These are phyloP conservation scores for Nigrograna mackinnonii DNA, from an alignment of 2,329 filamentous ascomycete genomes.

Conservation along the genomic window DNA sequence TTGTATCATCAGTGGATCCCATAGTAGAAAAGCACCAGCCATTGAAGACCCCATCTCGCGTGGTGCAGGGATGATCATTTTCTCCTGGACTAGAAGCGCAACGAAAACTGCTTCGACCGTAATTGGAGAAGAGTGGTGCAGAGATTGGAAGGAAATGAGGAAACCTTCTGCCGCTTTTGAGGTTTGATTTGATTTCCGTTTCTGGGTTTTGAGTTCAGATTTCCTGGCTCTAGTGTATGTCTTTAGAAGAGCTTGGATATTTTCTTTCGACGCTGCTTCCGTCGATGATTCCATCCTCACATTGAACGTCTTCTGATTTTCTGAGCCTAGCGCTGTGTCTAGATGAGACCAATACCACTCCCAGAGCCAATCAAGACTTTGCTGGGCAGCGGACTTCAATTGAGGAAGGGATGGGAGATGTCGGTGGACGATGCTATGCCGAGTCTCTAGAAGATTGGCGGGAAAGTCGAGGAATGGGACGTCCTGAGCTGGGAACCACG, in stretches of 20 bases:
- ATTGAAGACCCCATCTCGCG: slow-evolving; percentile 38
- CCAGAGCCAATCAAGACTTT: slow-evolving; percentile 85
- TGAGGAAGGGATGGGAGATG: slow-evolving; percentile 77
- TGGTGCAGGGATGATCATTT: slow-evolving; percentile 40
- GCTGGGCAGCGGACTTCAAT: slow-evolving; percentile 69
- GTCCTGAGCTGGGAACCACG: slow-evolving; percentile 38
- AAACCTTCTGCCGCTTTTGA: slow-evolving; percentile 19
- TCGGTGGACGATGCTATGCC: slow-evolving; percentile 90
- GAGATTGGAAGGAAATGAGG: slow-evolving; percentile 8
- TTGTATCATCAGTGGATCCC: slow-evolving; percentile 42
- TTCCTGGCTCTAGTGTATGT: slow-evolving; percentile 34
- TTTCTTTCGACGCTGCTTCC: neutral
- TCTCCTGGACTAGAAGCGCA: slow-evolving; percentile 36
- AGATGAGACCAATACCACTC: slow-evolving; percentile 77
- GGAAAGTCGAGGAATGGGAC: slow-evolving; percentile 69
- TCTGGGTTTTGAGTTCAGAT: slow-evolving; percentile 35
- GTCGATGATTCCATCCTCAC: neutral
- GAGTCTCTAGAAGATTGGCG: slow-evolving; percentile 81
- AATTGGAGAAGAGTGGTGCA: neutral
- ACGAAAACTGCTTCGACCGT: neutral
- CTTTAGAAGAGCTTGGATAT: slow-evolving; percentile 32
- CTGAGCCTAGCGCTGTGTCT: slow-evolving; percentile 37
- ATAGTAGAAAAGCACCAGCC: slow-evolving; percentile 50
- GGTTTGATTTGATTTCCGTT: slow-evolving; percentile 7
- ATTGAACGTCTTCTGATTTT: neutral